Base-by-base conservation (phyloP, 1,284 basidiomycete genomes). In the Garcileccinum viscosum region DNA sequence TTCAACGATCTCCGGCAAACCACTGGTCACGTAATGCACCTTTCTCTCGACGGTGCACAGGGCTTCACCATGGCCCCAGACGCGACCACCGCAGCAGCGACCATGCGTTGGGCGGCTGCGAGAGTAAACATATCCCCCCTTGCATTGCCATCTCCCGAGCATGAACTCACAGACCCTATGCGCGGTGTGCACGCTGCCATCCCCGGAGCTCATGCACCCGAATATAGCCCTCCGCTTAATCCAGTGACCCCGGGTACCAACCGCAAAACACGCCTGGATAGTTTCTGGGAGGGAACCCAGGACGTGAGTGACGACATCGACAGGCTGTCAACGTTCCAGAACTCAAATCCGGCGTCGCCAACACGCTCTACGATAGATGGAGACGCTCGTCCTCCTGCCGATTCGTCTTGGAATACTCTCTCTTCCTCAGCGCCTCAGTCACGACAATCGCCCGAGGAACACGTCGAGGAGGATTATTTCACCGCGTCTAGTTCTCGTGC, bases 131-230 rank as follows among this genome's bases (percentile, higher is more conserved):
- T 94, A 64, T 89, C 92, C 3, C 95, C 95, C 1, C 84, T 96
- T 15, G 90, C 92, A 0, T 84, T 96, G 2, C 95, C 95, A 3
- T 94, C 92, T 38, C 95, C 95, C 0, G 95, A 96, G 77, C 90
- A 93, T 74, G 95, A 96, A 76, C 85, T 96, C 37, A 90, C 90
- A 9, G 95, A 96, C 78, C 95, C 95, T 0, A 90, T 96, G 89
- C 88, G 92, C 24, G 87, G 89, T 11, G 85, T 90, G 6, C 88
- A 84, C 22, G 85, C 92, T n/a, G 83, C 88, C 5, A 86, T 93
- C 58, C 91, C 91, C 4, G 88, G 90, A n/a, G 85, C 86, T 5
- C 87, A 90, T 76, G 82, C 86, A 3, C 72, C 78, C 7, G 80
- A 82, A n/a, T 73, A 72, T 32, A 74, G 70, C 53, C 75, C 78